Conservation (phyloP, 805 yeast genomes). For the Candida stauntonica region DNA sequence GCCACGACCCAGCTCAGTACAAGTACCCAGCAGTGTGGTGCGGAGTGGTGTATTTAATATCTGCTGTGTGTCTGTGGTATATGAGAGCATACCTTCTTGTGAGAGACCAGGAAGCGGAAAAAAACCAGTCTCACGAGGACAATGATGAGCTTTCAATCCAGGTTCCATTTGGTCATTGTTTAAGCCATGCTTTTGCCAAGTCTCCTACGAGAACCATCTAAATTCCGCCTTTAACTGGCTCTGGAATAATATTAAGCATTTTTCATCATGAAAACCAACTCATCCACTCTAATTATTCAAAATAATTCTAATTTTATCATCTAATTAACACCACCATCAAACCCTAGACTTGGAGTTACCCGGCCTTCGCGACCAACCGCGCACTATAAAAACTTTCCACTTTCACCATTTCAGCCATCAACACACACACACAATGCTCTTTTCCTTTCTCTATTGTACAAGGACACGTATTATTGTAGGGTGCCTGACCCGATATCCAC, state of each 20-base stretch:
- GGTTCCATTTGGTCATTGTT: constrained; percentile 7
- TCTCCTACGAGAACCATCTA: constrained; percentile 13
- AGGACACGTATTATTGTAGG: constrained; percentile 14
- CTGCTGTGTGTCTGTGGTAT: constrained; percentile 38
- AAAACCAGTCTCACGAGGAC: constrained; percentile 25
- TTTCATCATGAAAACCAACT: too few species aligned
- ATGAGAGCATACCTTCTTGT: constrained; percentile 54
- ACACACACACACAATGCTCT: background rate
- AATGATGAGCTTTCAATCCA: constrained; percentile 22
- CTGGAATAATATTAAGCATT: too few species aligned
- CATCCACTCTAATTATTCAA: too few species aligned
- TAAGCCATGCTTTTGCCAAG: constrained; percentile 9
- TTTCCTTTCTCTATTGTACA: constrained; percentile 5
- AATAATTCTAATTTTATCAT: background rate
- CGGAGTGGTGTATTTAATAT: constrained; percentile 49
- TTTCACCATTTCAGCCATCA: background rate
- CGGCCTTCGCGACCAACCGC: background rate
- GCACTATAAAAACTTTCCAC: background rate
- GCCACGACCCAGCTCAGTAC: constrained; percentile 43
- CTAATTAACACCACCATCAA: background rate
- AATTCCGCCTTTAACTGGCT: background rate
- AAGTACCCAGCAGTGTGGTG: constrained; percentile 52
- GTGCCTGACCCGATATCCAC: constrained; percentile 4
- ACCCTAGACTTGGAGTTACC: background rate
- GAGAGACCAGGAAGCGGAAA: constrained; percentile 37